Evolutionary conservation across 2,329 filamentous ascomycete genomes (phyloP).

Genomic region (Drechslerella dactyloides): DNA sequence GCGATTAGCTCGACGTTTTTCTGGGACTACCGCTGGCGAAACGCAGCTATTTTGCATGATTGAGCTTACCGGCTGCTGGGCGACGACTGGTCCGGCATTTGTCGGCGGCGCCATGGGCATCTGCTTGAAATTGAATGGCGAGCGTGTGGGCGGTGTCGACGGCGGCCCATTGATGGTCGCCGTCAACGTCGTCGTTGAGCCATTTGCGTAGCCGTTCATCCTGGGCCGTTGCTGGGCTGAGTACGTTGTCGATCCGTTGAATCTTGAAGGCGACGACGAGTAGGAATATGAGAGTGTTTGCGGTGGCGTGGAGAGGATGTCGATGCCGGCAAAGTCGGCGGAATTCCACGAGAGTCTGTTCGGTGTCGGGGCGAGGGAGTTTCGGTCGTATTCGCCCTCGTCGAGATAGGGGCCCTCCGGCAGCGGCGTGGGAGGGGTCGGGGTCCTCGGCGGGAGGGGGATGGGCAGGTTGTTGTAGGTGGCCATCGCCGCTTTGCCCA

Average conservation of each 20-base stretch:
- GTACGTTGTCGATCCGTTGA: slow-evolving; percentile 32
- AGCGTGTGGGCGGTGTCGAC: slow-evolving; percentile 45
- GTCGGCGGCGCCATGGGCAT: slow-evolving; percentile 48
- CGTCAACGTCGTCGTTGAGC: slow-evolving; percentile 35
- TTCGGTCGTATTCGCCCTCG: slow-evolving; percentile 38
- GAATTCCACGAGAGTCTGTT: slow-evolving; percentile 49
- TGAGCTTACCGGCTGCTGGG: slow-evolving; percentile 35
- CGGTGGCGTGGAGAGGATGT: slow-evolving; percentile 42
- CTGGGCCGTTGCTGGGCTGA: slow-evolving; percentile 33
- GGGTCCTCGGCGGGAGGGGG: slow-evolving; percentile 46
- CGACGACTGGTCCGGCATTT: slow-evolving; percentile 16
- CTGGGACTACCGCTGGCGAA: slow-evolving; percentile 53
- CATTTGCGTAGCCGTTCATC: slow-evolving; percentile 49
- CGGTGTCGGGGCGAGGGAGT: slow-evolving; percentile 36
- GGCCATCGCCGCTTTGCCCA: slow-evolving; percentile 40
- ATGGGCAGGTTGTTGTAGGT: slow-evolving; percentile 50
- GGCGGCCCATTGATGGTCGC: slow-evolving; percentile 37
- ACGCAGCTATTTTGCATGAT: background rate
- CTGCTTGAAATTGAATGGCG: slow-evolving; percentile 50
- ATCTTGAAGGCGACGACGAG: slow-evolving; percentile 39
- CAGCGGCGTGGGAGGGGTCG: slow-evolving; percentile 48
- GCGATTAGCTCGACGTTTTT: slow-evolving; percentile 1
- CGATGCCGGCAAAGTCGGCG: slow-evolving; percentile 41
- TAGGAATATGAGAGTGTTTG: slow-evolving; percentile 37
- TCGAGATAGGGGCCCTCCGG: slow-evolving; percentile 29